Percentiles rank a stretch among this genome's conserved stretches.
phyloP scores from a whole-genome alignment of 257 asterid genomes.

The Capsicum pubescens region DNA sequence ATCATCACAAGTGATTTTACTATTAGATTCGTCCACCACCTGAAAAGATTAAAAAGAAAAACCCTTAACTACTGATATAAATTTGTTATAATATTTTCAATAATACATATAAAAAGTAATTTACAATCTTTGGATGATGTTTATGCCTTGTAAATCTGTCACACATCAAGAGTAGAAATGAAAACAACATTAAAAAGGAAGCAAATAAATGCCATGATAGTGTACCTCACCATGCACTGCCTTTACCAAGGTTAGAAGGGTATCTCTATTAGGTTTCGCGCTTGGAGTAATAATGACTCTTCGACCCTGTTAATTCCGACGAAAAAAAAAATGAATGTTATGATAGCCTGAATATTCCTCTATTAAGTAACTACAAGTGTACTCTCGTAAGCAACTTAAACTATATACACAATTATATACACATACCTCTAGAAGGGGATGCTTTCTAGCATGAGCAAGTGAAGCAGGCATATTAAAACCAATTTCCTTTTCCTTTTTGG shows the following conservation, averaged over 20 bases:
- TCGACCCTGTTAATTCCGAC: slow-evolving; percentile 53
- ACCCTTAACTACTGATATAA: not conserved
- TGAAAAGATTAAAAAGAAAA: slow-evolving; percentile 40
- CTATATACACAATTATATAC: not conserved
- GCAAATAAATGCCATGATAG: slow-evolving; percentile 1
- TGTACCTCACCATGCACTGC: slow-evolving; percentile 77
- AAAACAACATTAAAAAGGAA: not conserved
- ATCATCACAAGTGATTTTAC: slow-evolving; percentile 43
- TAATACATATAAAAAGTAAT: not conserved
- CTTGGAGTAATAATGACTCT: slow-evolving; percentile 66
- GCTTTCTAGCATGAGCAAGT: slow-evolving; percentile 60
- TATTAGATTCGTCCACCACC: slow-evolving; percentile 48
- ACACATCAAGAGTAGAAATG: not conserved
- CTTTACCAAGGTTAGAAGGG: slow-evolving; percentile 60
- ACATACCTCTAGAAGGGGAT: slow-evolving; percentile 70
- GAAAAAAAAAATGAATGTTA: slow-evolving; percentile 20
- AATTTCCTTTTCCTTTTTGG: slow-evolving; percentile 73
- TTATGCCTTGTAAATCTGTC: not conserved
- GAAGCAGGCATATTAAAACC: slow-evolving; percentile 71
- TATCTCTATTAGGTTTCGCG: slow-evolving; percentile 61
- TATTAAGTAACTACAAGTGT: not conserved
- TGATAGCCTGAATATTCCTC: not conserved
- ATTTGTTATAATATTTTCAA: not conserved
- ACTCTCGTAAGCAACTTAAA: not conserved
- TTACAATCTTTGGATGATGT: slow-evolving; percentile 8